These are phyloP conservation scores for Hyphopichia homilentoma DNA, from an alignment of 805 yeast species.

Conservation along the genomic window DNA sequence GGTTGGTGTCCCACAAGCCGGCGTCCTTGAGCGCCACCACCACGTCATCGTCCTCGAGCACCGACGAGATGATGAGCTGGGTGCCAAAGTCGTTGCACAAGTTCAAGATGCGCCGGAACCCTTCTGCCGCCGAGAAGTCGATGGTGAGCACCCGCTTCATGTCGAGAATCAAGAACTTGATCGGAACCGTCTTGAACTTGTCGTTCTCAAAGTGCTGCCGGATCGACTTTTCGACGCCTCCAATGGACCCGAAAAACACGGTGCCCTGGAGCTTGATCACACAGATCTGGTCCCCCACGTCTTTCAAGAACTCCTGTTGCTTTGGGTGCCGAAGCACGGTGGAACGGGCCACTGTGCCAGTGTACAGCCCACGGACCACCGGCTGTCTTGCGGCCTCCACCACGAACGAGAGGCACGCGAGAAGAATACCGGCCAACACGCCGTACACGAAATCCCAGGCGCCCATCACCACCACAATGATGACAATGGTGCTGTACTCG, in stretches of 20 bases:
- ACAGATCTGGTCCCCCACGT: constrained; percentile 88
- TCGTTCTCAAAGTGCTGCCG: constrained; percentile 60
- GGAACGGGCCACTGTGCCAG: constrained; percentile 86
- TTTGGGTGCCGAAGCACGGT: constrained; percentile 89
- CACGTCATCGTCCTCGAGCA: constrained; percentile 60
- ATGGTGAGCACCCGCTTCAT: constrained; percentile 76
- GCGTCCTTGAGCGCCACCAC: constrained; percentile 76
- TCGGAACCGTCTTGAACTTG: constrained; percentile 50
- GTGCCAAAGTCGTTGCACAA: constrained; percentile 66
- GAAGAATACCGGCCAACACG: constrained; percentile 79
- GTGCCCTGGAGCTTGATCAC: constrained; percentile 85
- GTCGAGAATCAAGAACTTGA: constrained; percentile 79
- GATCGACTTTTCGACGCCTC: constrained; percentile 78
- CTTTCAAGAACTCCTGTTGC: constrained; percentile 77
- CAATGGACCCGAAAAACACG: constrained; percentile 92
- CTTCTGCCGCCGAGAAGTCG: constrained; percentile 96
- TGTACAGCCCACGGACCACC: constrained; percentile 74
- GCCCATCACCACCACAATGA: constrained; percentile 94
- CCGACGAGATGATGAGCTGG: constrained; percentile 74
- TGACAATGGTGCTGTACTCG: constrained; percentile 80
- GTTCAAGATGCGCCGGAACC: constrained; percentile 82
- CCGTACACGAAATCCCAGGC: constrained; percentile 93
- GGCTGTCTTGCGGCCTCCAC: constrained; percentile 84
- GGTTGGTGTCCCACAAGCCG: constrained; percentile 61
- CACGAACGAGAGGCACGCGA: constrained; percentile 95